Evolutionary conservation across 2,329 filamentous ascomycete species (phyloP), one percentile per base, ranked within the genome.

Genomic region (Colletotrichum falcatum): DNA sequence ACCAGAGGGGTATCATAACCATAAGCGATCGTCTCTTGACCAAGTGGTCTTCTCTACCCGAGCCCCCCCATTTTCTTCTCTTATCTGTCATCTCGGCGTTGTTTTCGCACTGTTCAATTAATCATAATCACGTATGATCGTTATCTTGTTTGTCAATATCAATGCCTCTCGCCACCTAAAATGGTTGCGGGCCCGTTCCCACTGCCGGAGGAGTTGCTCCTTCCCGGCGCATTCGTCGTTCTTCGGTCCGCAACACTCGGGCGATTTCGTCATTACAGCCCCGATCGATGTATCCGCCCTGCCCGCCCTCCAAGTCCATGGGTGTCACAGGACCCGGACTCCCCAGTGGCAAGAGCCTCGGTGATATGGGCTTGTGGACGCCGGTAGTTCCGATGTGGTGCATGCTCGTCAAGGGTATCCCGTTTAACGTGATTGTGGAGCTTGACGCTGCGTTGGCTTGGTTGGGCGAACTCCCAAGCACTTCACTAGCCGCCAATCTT

Each of bases 321-420:
- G 89, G 88, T 1, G 89, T 90, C 18, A 90, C 88, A 0, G 88
- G 88, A 0, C 88, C 88, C 0, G 88, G 88, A 68, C 88, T 89
- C 4, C 87, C 87, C 14, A 89, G 75, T 0, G 88, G 88, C 51
- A 78, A 77, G 7, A 90, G 79, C 35, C 84, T 79, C 1, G 87
- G 87, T 2, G 85, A 86, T 18, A 76, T 66, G 1, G 88, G 88
- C 65, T 85, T 87, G 56, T 82, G 81, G 3, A 81, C 74, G 18
- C 80, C 79, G 9, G 81, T 71, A n/a, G 77, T 77, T 58, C 76
- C 77, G 51, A 84, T 80, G 26, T 72, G 72, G 23, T 81, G 81
- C 3, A 82, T 75, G 42, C 82, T 81, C 65, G 78, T 77, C 35
- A 83, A 71, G 1, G 80, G 77, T 23, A 81, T 71, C 23, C 78